Evolutionary conservation across 2,329 filamentous ascomycete genomes (phyloP), one percentile per base, ranked within the genome.

Genomic region (Fusarium zealandicum): DNA sequence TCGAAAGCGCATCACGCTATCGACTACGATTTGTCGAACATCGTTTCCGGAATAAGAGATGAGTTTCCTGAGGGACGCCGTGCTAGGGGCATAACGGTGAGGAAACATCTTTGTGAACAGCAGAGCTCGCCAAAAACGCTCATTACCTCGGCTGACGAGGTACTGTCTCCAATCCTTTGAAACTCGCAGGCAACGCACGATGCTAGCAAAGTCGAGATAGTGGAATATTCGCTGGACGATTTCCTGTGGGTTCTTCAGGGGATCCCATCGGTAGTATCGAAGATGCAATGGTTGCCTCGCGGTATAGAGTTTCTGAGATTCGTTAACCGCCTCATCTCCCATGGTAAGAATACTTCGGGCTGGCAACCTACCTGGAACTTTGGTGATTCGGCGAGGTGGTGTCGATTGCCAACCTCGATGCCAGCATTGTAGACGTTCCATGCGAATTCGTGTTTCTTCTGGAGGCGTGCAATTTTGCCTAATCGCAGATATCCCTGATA

Each of bases 401-500:
- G 62, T 16, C 53, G 59, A 32, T 65, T 63, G 28, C 65, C 68
- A 17, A 70, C 70, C 30, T 76, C 69, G 39, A 77, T 70, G 4
- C 75, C 76, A 10, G 74, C 70, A 47, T 57, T 74, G 54, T 75
- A 77, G 8, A 77, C 57, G 27, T 72, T 72, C 72, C 75, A 77
- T 1, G 76, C 76, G 41, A 73, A 71, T 18, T 73, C 69, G 31
- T 70, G 47, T 8, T 76, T 71, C 56, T 73, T 74, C 48, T 74
- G 69, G 2, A 75, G 64, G 8, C 73, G 68, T 5, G 72, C 68
- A 48, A 77, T 64, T 56, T 78, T 78, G 2, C 73, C 76, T 5
- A 78, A 60, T 3, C 76, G 72, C 7, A 78, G 69, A 51, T 78
- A 78, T 7, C 76, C 76, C 76, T 78, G 6, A 28, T 10, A 2